Base-by-base conservation (phyloP, 2,329 filamentous ascomycete species). In the Clonostachys rhizophaga region DNA sequence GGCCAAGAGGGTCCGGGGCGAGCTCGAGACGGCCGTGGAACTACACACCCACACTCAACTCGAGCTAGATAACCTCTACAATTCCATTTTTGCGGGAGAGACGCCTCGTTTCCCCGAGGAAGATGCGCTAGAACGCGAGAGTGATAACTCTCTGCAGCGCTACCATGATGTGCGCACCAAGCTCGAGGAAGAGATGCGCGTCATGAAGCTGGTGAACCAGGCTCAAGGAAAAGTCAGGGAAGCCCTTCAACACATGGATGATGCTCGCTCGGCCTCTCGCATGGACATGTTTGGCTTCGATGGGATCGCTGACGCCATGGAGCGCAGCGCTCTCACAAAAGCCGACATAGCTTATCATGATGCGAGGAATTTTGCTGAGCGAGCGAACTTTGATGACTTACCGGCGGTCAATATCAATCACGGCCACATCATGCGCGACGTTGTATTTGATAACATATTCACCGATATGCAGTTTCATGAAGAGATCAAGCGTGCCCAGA, bases 371-470 rank as follows among this genome's bases (percentile, higher is more conserved):
- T 18, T 39, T n/a, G 36, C 36, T 11, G 36, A n/a, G 36, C 36
- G 17, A 18, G 36, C 36, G 7, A 18, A 18, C 7, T 39, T n/a
- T 2, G 54, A 57, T 4, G 52, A 56, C 4, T 58, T 81, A 45
- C 68, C 67, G 6, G 47, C 57, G 0, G 64, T 77, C 17, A 58
- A 59, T 17, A 71, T 79, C 42, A 68, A 70, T 1, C 64, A 71
- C 39, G 72, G 73, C 1, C 66, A 59, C 46, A 63, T 77, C 13
- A 66, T 79, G 58, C 65, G 64, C 8, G 75, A 80, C 49, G 64
- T 80, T 3, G 64, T 79, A n/a, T 79, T 79, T 52, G 74, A 80
- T 54, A 79, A 78, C 44, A 69, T 78, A 48, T 75, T 76, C 54
- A 69, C 66, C 9, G 76, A 80, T 48, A 69, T 74, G 63, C 66